Evolutionary conservation across 2,329 filamentous ascomycete species (phyloP), one percentile per base, ranked within the genome.

Genomic region (Scedosporium dehoogii): DNA sequence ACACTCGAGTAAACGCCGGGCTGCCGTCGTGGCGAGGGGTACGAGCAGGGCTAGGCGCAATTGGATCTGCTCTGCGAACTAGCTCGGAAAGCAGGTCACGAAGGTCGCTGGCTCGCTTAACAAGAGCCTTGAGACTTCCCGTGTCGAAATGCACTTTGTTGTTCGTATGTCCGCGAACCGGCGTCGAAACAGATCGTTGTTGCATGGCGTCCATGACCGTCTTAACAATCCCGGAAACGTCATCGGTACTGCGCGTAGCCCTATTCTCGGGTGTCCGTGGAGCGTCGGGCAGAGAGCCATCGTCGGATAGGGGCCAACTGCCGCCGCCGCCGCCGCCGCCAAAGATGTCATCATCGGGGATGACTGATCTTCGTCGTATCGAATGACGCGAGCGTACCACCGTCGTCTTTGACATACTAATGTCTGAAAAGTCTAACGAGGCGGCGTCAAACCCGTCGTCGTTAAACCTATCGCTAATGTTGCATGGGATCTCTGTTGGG

Each of bases 261-360:
- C 70, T 73, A 56, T 74, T 74, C 61, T 76, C 74, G 1, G 76
- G 75, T 18, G 75, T 77, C 48, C 71, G 79, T 66, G 64, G 81
- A 71, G 33, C 79, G 41, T 80, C 77, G 2, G 70, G 64, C 16
- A 76, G 65, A 10, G 79, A 77, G 75, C 78, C 80, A 63, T 75
- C 79, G 38, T 63, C 58, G 23, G 59, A 18, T 6, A 44, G 46
- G 7, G 59, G 59, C 59, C 59, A 61, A 23, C 58, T 62, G 51
- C 61, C 65, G 10, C 33, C 33, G 6, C 58, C 64, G 18, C 79
- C 74, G 23, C 81, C 85, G 21, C 79, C 74, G 23, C 81, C 85
- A 70, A 88, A 88, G 16, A 88, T 86, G 68, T 88, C 85, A 64
- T 88, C 85, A 5, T 87, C 85, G 0, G 84, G 83, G 66, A 88